These are phyloP conservation scores for Metschnikowia similis DNA, from an alignment of 805 yeast genomes.

Conservation along the genomic window DNA sequence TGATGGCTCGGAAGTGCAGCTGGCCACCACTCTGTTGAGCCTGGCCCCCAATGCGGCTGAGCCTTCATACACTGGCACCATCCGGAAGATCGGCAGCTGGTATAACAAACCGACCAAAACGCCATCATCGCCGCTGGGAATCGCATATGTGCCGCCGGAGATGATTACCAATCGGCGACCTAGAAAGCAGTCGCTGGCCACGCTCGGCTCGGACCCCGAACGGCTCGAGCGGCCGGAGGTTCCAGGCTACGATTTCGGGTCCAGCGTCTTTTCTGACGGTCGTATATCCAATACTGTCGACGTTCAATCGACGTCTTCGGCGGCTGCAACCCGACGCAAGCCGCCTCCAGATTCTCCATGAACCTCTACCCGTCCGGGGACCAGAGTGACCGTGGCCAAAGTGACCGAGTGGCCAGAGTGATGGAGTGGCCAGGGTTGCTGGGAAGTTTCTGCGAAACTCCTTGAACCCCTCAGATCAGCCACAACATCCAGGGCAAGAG, in stretches of 20 bases:
- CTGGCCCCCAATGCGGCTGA: neutral
- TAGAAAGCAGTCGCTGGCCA: constrained; percentile 18
- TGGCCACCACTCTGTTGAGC: neutral
- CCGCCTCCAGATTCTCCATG: neutral
- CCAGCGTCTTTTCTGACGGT: constrained; percentile 4
- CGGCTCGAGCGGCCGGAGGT: constrained; percentile 9
- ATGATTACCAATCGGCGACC: constrained; percentile 61
- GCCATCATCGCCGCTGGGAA: neutral
- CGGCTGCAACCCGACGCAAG: neutral
- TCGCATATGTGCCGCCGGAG: constrained; percentile 49
- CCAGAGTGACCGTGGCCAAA: no score
- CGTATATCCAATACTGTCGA: constrained; percentile 9
- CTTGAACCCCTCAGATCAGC: no score
- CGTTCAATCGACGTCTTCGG: neutral
- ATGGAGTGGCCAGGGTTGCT: no score
- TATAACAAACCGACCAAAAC: constrained; percentile 46
- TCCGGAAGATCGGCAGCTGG: constrained; percentile 60
- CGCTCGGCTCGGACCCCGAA: constrained; percentile 11
- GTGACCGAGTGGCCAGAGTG: no score
- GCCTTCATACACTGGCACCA: neutral
- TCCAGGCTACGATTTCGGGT: constrained; percentile 15
- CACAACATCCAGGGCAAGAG: no score
- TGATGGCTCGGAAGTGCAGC: constrained; percentile 21
- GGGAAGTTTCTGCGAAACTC: no score
- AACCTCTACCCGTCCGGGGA: neutral